phyloP scores from a whole-genome alignment of 2,329 filamentous ascomycete species.

The Scopulariopsis brevicaulis region DNA sequence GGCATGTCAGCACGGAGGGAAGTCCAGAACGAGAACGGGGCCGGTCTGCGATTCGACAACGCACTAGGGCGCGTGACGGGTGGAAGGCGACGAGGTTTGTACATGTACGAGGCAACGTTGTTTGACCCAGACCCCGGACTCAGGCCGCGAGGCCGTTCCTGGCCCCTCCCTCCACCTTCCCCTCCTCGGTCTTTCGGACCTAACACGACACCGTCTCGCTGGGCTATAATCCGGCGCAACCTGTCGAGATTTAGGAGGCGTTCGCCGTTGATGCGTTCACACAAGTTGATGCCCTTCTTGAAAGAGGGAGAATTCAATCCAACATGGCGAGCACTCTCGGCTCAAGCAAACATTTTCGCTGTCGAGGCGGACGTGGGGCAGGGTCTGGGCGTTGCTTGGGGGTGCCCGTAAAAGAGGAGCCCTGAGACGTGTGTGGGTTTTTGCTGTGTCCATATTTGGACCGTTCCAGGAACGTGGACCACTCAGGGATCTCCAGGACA shows the following conservation, averaged over 20 bases:
- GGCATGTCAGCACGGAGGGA: background rate
- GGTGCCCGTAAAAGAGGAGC: background rate
- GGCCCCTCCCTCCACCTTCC: background rate
- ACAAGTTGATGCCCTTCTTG: background rate
- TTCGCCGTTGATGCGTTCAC: background rate
- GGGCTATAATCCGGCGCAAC: background rate
- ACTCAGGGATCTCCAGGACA: background rate
- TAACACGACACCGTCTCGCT: background rate
- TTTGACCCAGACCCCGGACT: background rate
- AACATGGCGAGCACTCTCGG: background rate
- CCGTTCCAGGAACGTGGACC: background rate
- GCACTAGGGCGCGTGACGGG: slow-evolving; percentile 1
- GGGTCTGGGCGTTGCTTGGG: background rate
- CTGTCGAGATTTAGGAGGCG: background rate
- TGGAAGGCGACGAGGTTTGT: background rate
- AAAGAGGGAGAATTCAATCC: background rate
- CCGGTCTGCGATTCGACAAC: background rate
- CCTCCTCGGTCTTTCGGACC: background rate
- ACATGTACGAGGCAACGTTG: background rate
- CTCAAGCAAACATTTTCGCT: background rate
- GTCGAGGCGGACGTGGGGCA: background rate
- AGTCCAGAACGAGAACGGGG: background rate
- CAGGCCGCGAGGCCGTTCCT: background rate
- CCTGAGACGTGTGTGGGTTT: background rate
- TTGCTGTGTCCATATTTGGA: background rate